Conservation (phyloP, 805 yeast genomes). For the Pichia cabralensis region DNA sequence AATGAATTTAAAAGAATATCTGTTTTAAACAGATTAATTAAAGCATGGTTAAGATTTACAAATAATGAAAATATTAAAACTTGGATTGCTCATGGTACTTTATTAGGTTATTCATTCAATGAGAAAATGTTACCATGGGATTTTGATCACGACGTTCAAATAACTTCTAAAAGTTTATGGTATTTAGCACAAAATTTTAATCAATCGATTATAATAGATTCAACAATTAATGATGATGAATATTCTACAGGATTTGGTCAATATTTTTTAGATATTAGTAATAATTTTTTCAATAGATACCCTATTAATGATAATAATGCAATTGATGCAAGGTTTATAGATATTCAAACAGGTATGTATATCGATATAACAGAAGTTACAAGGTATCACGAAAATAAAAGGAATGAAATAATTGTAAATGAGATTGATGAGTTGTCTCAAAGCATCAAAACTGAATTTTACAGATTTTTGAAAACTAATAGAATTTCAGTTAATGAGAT, state of each 20-base stretch:
- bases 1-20: conserved; percentile 15
- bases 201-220: conserved; percentile 39
- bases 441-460: conserved; percentile 10
- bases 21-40: conserved; percentile 35
- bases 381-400: conserved; percentile 3
- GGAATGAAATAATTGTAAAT: not conserved
- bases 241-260: conserved; percentile 24
- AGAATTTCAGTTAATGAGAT: not conserved
- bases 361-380: conserved; percentile 34
- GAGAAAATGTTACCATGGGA: conserved; percentile 52
- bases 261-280: conserved; percentile 25
- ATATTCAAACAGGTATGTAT: conserved; percentile 36
- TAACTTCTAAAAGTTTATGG: conserved; percentile 35
- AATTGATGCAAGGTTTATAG: conserved; percentile 46
- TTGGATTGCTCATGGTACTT: conserved; percentile 57
- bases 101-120: conserved; percentile 54
- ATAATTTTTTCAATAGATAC: conserved; percentile 23
- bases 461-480: conserved; percentile 11
- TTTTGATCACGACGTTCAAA: conserved; percentile 49
- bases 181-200: conserved; percentile 35
- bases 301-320: conserved; percentile 37
- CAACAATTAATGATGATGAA: conserved; percentile 7
- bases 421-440: conserved; percentile 1
- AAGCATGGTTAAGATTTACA: conserved; percentile 45
- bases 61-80: conserved; percentile 33